Evolutionary conservation across 768 basidiomycete species (phyloP).

Genomic region (Auriscalpium microsporum): DNA sequence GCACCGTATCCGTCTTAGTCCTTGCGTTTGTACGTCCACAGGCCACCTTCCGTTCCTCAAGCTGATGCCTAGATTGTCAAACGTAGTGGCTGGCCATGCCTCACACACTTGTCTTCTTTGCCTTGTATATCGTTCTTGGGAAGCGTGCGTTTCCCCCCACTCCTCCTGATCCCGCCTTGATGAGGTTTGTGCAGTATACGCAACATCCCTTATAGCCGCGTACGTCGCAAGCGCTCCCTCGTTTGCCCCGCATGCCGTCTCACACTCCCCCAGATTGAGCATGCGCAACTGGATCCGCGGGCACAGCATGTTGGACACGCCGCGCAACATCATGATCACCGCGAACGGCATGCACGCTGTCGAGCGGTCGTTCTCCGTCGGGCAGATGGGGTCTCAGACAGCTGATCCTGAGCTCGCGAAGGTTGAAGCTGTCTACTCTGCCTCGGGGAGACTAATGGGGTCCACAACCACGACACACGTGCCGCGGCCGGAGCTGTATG

Average conservation of each 20-base stretch:
- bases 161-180: not conserved
- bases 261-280: not conserved
- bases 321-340: not conserved
- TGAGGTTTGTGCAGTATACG: not conserved
- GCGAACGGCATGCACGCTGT: not conserved
- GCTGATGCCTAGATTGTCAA: too few relatives aligned
- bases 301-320: not conserved
- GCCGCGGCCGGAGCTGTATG: too few relatives aligned
- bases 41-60: too few relatives aligned
- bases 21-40: not conserved
- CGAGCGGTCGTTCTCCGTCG: not conserved
- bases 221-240: not conserved
- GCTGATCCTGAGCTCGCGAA: too few relatives aligned
- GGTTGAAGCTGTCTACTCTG: too few relatives aligned
- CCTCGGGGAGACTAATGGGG: too few relatives aligned
- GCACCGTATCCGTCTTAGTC: not conserved
- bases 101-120: not conserved
- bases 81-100: not conserved
- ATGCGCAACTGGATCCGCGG: conserved; percentile 1
- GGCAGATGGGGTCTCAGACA: too few relatives aligned
- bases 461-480: too few relatives aligned
- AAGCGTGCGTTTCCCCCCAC: not conserved
- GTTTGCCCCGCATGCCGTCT: too few relatives aligned
- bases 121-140: not conserved
- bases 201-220: not conserved